Evolutionary conservation across 768 basidiomycete genomes (phyloP).

Genomic region (Hericium alpestre): DNA sequence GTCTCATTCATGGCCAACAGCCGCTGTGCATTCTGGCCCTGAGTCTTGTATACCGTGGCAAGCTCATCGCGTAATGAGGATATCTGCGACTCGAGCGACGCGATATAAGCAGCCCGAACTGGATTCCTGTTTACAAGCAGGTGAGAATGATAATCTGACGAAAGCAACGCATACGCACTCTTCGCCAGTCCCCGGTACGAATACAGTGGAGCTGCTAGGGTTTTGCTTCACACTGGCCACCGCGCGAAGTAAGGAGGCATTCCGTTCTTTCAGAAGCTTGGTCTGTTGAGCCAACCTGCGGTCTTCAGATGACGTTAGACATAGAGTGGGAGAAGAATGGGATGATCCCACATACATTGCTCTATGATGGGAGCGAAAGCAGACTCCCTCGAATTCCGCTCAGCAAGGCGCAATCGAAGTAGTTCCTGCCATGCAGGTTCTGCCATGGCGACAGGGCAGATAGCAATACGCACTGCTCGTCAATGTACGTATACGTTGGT

Average conservation of each 20-base stretch:
- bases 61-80: slow-evolving; percentile 86
- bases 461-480: neutral
- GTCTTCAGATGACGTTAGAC: slow-evolving; percentile 37
- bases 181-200: slow-evolving; percentile 51
- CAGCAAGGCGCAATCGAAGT: slow-evolving; percentile 65
- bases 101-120: slow-evolving; percentile 77
- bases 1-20: slow-evolving; percentile 92
- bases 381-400: slow-evolving; percentile 74
- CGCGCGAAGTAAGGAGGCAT: slow-evolving; percentile 77
- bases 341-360: slow-evolving; percentile 58
- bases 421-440: slow-evolving; percentile 81
- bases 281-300: slow-evolving; percentile 87
- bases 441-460: slow-evolving; percentile 38
- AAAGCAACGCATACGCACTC: slow-evolving; percentile 45
- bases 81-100: slow-evolving; percentile 89
- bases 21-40: slow-evolving; percentile 90
- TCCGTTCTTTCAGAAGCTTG: slow-evolving; percentile 83
- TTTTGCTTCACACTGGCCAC: slow-evolving; percentile 62
- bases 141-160: neutral
- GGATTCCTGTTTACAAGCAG: slow-evolving; percentile 46
- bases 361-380: slow-evolving; percentile 80
- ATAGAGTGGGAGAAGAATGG: slow-evolving; percentile 7
- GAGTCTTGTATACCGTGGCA: slow-evolving; percentile 90
- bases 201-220: slow-evolving; percentile 51
- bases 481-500: too few relatives aligned